These are phyloP conservation scores for Microbotryum silenes-acaulis DNA, from an alignment of 1,284 basidiomycete species.

Conservation along the genomic window DNA sequence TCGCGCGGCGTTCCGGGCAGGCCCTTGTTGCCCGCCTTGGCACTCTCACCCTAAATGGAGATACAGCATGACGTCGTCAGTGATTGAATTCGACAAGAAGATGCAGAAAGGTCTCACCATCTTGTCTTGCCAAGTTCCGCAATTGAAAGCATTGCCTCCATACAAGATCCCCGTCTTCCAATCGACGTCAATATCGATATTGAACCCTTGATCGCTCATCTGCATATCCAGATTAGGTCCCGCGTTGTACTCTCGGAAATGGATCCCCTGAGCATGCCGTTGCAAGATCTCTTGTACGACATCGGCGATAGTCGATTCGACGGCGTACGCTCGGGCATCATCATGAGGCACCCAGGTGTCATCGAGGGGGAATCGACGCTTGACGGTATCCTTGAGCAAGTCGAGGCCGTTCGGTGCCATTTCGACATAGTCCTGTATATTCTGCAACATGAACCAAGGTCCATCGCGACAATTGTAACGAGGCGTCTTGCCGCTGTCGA, in stretches of 20 bases:
- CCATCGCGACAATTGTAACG: conserved; percentile 84
- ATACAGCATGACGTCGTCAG: not conserved
- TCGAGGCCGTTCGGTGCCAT: conserved; percentile 76
- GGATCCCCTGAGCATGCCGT: conserved; percentile 83
- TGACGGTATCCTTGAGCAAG: conserved; percentile 72
- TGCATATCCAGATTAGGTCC: conserved; percentile 91
- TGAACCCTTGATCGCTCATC: conserved; percentile 87
- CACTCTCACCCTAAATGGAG: conserved; percentile 60
- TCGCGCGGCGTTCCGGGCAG: conserved; percentile 89
- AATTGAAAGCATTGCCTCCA: conserved; percentile 67
- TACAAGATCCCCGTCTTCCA: conserved; percentile 86
- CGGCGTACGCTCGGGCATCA: conserved; percentile 71
- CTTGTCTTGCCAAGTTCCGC: conserved; percentile 39
- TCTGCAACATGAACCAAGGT: conserved; percentile 98
- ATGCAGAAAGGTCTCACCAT: conserved; percentile 1
- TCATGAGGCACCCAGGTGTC: conserved; percentile 92
- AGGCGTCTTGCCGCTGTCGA: conserved; percentile 43
- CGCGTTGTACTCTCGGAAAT: conserved; percentile 92
- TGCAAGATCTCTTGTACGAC: conserved; percentile 94
- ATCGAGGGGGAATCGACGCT: conserved; percentile 84
- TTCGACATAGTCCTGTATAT: conserved; percentile 86
- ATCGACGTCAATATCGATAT: conserved; percentile 87
- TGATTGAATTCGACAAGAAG: not conserved
- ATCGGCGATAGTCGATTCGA: conserved; percentile 76
- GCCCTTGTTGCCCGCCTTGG: conserved; percentile 86